Evolutionary conservation across 805 yeast species (phyloP), one percentile per base, ranked within the genome.

Genomic region (Saccharomyces mikatae): DNA sequence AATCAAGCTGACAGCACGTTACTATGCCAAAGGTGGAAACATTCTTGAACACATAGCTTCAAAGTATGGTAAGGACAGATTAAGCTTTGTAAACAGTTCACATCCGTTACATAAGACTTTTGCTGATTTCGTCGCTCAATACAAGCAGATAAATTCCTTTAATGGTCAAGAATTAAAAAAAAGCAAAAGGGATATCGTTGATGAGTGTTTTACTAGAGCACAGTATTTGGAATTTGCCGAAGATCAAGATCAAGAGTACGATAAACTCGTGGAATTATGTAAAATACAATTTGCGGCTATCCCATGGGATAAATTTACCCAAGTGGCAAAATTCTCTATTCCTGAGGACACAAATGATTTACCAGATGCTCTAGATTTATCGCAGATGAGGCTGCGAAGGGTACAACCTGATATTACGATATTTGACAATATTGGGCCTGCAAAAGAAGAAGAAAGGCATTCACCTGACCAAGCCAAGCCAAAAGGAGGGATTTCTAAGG

Each of bases 291-390:
- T 78, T 70, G 89, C 91, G 0, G 79, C 86, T 9, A 83, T 89
- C 24, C 90, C 91, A 70, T 92, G 99, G 99, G 83, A 84, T 54
- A 88, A 87, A 58, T 92, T 91, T 64, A 75, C 77, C 1, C 75
- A 88, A 17, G 85, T 88, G 6, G 89, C 83, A 50, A 11, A 8
- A 48, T 24, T 22, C 26, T 10, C 46, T 17, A n/a, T 36, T 9
- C 44, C 44, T 36, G 44, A 36, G 5, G 5, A 36, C 13, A 36
- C 44, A 36, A 13, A 36, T n/a, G 17, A 8, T 3, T 36, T 36
- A 8, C 13, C 6, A 17, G 24, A 17, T 17, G 21, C 44, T 36
- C 44, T 36, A 17, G 44, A 36, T 36, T 36, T 36, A 36, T 6
- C 21, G 4, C 44, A 36, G 24, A 36, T 36, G 44, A 36, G 44